phyloP scores from a whole-genome alignment of 495 filamentous ascomycete genomes.

The Aspergillus bertholletiae region DNA sequence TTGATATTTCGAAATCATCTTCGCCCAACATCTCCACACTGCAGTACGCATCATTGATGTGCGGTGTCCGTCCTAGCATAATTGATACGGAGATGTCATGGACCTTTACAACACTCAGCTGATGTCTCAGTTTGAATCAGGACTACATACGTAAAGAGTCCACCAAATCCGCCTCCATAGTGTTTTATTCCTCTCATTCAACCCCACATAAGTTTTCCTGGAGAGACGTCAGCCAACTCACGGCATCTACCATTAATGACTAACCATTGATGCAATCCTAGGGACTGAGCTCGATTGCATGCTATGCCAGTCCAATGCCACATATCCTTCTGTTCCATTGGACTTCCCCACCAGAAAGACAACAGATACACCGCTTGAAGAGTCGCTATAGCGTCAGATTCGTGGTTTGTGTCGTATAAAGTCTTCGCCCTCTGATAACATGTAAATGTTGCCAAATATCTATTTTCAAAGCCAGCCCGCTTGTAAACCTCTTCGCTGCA shows the following conservation, averaged over 20 bases:
- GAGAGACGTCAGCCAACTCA: neutral
- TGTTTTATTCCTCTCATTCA: neutral
- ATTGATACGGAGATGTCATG: slow-evolving; percentile 3
- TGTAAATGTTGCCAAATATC: slow-evolving; percentile 20
- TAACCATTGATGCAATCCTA: slow-evolving; percentile 22
- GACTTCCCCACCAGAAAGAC: slow-evolving; percentile 21
- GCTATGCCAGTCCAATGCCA: slow-evolving; percentile 24
- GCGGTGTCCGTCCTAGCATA: slow-evolving; percentile 2
- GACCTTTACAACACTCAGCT: neutral
- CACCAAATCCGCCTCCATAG: slow-evolving; percentile 10
- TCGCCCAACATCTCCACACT: neutral
- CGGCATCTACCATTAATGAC: neutral
- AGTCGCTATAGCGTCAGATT: slow-evolving; percentile 17
- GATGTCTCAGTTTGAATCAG: neutral
- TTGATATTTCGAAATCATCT: neutral
- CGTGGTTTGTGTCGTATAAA: slow-evolving; percentile 24
- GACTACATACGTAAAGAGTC: slow-evolving; percentile 1
- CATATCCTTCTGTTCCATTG: slow-evolving; percentile 19
- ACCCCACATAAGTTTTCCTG: neutral
- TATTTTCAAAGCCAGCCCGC: slow-evolving; percentile 18
- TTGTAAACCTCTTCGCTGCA: neutral
- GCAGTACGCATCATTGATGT: slow-evolving; percentile 9
- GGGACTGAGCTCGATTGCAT: slow-evolving; percentile 16
- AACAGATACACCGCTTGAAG: slow-evolving; percentile 19
- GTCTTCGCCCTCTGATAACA: slow-evolving; percentile 21